phyloP scores from a whole-genome alignment of 202 grass and related monocot genomes.

The Tripidium arundinaceum region DNA sequence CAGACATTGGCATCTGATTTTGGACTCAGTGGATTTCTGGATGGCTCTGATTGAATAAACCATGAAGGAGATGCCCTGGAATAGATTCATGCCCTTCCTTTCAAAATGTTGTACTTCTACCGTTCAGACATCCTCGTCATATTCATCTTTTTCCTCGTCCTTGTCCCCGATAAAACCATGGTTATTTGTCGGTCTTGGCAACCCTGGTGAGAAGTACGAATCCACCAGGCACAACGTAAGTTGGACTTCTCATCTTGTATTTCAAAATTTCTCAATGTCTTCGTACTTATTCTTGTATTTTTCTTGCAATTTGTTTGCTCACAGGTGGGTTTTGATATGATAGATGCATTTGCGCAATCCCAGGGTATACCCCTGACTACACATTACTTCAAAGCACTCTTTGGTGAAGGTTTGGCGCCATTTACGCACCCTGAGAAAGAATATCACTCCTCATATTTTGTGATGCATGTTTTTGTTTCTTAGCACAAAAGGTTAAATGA shows the following conservation, averaged over 20 bases:
- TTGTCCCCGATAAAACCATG: constrained; percentile 41
- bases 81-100: background rate
- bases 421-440: background rate
- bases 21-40: background rate
- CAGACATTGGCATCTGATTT: background rate
- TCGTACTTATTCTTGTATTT: background rate
- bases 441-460: constrained; percentile 1
- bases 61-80: constrained; percentile 16
- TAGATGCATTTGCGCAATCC: constrained; percentile 78
- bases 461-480: background rate
- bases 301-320: background rate
- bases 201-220: constrained; percentile 84
- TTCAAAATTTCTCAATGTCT: background rate
- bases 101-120: constrained; percentile 13
- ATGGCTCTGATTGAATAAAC: background rate
- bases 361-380: constrained; percentile 59
- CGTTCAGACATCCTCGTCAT: background rate
- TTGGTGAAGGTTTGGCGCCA: constrained; percentile 64
- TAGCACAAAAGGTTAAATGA: background rate
- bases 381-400: constrained; percentile 81
- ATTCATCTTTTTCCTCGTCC: constrained; percentile 14
- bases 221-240: constrained; percentile 75
- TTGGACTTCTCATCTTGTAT: constrained; percentile 1
- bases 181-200: constrained; percentile 83
- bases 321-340: constrained; percentile 94